Base-by-base conservation (phyloP, 2,329 filamentous ascomycete genomes). In the Lasiodiplodia theobromae region DNA sequence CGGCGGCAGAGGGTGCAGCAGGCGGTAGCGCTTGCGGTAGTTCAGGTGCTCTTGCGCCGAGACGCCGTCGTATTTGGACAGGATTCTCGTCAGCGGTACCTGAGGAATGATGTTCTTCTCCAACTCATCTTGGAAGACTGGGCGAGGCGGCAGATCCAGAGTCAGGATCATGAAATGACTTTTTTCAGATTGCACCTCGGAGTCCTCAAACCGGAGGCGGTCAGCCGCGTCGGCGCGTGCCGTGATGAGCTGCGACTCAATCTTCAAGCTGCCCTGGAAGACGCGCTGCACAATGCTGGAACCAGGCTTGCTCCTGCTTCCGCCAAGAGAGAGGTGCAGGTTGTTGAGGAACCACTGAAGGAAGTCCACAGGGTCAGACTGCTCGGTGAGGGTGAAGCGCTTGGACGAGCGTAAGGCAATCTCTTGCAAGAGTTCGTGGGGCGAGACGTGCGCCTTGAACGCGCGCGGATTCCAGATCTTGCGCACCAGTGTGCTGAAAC, bases 401-500 rank as follows among this genome's bases (percentile, higher is more conserved):
- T 97, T 97, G 73, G 91, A 94, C 38, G 94, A 97, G 60, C 90
- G 90, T 52, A 97, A 84, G 1, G 94, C 92, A 71, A 99, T 92
- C 78, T 98, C 95, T 81, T 99, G 96, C 1, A 99, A 89, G 37
- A 99, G 87, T 81, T 99, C 96, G 84, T 99, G 96, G 0, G 96
- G 96, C 11, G 95, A 98, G 65, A 99, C 96, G 80, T 99, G 96
- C 4, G 91, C 91, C 80, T 97, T 96, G 86, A 99, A 99, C 11
- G 96, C 95, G 73, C 92, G 91, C 2, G 94, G 91, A 78, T 99
- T 99, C 96, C 96, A 99, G 72, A 99, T 93, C 82, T 99, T 99
- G 78, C 96, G 92, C 70, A 98, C 89, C 23, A 99, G 86, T 66
- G 94, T 96, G 73, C 92, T 92, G 77, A 95, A 94, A 12, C 96